Percentiles rank a stretch among this genome's conserved stretches.
These are phyloP conservation scores for Withania somnifera DNA, from an alignment of 305 asterid genomes.

Conservation along the genomic window DNA sequence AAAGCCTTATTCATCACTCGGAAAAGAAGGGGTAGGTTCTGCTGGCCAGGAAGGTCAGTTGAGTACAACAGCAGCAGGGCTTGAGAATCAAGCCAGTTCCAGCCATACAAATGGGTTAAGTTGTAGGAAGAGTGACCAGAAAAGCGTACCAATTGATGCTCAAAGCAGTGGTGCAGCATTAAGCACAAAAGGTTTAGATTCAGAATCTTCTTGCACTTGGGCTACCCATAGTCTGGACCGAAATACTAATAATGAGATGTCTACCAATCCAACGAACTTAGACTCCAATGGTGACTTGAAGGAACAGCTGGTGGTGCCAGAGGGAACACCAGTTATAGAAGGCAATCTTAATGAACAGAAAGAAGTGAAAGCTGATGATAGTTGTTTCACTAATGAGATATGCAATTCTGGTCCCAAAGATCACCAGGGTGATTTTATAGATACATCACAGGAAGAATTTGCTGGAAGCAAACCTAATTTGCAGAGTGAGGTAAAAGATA, in stretches of 20 bases:
- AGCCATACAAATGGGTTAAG: constrained; percentile 42
- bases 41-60: constrained; percentile 31
- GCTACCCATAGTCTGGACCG: constrained; percentile 27
- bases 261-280: constrained; percentile 17
- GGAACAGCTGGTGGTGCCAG: constrained; percentile 21
- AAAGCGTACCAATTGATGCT: constrained; percentile 18
- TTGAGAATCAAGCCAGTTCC: constrained; percentile 33
- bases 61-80: constrained; percentile 12
- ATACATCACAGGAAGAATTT: constrained; percentile 24
- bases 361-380: constrained; percentile 30
- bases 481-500: constrained; percentile 25
- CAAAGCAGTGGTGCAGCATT: constrained; percentile 20
- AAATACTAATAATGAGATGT: constrained; percentile 26
- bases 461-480: constrained; percentile 23
- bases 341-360: constrained; percentile 27
- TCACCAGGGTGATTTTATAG: constrained; percentile 26
- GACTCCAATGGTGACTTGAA: constrained; percentile 14
- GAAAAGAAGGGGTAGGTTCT: constrained; percentile 22
- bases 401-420: constrained; percentile 25
- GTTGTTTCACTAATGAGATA: constrained; percentile 20
- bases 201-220: constrained; percentile 38
- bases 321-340: constrained; percentile 24
- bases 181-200: constrained; percentile 36
- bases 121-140: constrained; percentile 20
- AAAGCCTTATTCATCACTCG: constrained; percentile 23